These are phyloP conservation scores for Tetrahymena thermophila DNA, from an alignment of 73 alveolate species.

Conservation along the genomic window DNA sequence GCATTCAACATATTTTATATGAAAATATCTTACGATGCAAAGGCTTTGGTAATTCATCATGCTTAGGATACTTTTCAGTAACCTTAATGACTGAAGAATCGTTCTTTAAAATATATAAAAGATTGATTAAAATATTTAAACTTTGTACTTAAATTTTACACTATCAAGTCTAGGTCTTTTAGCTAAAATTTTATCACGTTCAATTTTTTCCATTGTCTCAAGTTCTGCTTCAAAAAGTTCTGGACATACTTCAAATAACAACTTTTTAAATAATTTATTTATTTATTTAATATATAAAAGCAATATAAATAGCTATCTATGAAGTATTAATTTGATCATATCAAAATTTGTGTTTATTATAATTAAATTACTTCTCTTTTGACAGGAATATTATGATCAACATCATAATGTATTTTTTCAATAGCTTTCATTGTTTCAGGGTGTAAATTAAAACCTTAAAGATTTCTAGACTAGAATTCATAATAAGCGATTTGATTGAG, in stretches of 20 bases:
- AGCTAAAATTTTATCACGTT: constrained; percentile 10
- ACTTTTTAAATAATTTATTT: neutral
- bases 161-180: constrained; percentile 31
- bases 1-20: neutral
- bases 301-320: too few relatives aligned
- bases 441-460: constrained; percentile 56
- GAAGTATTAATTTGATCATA: neutral
- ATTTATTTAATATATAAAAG: too few relatives aligned
- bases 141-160: neutral
- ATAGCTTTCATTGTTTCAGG: constrained; percentile 66
- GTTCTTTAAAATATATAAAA: neutral
- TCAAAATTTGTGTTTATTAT: neutral
- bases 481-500: constrained; percentile 61
- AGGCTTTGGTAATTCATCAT: neutral
- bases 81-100: constrained; percentile 19
- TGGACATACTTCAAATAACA: constrained; percentile 52
- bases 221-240: constrained; percentile 52
- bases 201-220: constrained; percentile 25
- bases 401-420: constrained; percentile 64
- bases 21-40: neutral
- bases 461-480: constrained; percentile 49
- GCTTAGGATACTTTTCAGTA: constrained; percentile 9
- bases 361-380: constrained; percentile 53
- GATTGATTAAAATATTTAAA: neutral
- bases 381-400: constrained; percentile 65